These are phyloP conservation scores for Aspergillus sparsus DNA, from an alignment of 495 filamentous ascomycete genomes.

Conservation along the genomic window DNA sequence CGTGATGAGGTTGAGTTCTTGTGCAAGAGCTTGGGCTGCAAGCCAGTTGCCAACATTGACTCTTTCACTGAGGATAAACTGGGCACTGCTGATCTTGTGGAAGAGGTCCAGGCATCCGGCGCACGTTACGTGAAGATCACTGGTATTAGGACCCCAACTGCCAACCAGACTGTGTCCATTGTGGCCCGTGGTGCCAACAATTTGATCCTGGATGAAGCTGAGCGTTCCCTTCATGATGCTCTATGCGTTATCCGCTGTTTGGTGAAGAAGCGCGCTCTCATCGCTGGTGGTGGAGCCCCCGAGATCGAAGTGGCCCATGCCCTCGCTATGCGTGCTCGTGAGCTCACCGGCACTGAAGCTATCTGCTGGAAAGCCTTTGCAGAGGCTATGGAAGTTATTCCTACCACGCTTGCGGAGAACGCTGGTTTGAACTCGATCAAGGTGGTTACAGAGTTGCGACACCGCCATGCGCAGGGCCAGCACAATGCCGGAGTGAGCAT, in stretches of 20 bases:
- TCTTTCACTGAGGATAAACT: slow-evolving; percentile 99
- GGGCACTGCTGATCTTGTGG: slow-evolving; percentile 90
- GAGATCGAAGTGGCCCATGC: slow-evolving; percentile 91
- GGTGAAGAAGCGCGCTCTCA: slow-evolving; percentile 97
- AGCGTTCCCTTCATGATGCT: slow-evolving; percentile 93
- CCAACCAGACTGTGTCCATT: slow-evolving; percentile 87
- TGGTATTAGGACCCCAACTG: slow-evolving; percentile 68
- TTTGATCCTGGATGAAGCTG: slow-evolving; percentile 94
- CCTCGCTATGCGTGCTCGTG: slow-evolving; percentile 76
- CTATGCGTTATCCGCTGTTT: slow-evolving; percentile 96
- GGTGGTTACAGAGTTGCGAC: slow-evolving; percentile 94
- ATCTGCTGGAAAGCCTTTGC: slow-evolving; percentile 99
- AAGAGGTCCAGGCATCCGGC: slow-evolving; percentile 85
- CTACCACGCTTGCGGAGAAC: slow-evolving; percentile 95
- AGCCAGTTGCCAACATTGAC: slow-evolving; percentile 98
- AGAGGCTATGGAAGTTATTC: slow-evolving; percentile 96
- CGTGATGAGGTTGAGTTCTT: slow-evolving; percentile 98
- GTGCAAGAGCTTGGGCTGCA: slow-evolving; percentile 97
- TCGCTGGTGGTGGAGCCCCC: slow-evolving; percentile 93
- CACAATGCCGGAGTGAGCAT: slow-evolving; percentile 96
- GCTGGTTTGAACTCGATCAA: slow-evolving; percentile 96
- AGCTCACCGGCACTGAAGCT: slow-evolving; percentile 83
- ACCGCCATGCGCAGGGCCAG: slow-evolving; percentile 91
- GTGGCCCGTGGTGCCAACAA: slow-evolving; percentile 92
- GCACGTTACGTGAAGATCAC: slow-evolving; percentile 92